These are phyloP conservation scores for Eremothecium coryli DNA, from an alignment of 1,139 yeast species.

Conservation along the genomic window DNA sequence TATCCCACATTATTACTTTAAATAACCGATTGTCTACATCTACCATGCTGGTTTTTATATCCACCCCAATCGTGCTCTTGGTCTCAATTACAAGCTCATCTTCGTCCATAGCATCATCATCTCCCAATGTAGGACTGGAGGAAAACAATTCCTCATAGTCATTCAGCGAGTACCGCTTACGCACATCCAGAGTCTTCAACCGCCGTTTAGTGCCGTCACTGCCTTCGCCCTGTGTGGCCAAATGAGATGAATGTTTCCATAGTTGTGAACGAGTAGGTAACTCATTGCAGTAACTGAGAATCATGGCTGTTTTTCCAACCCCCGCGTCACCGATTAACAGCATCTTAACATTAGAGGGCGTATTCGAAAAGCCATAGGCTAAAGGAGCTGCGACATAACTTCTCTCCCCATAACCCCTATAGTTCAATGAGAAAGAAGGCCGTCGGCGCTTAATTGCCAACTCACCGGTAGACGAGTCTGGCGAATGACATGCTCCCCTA, in stretches of 20 bases:
- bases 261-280: conserved; percentile 24
- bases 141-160: conserved; percentile 27
- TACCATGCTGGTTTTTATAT: conserved; percentile 51
- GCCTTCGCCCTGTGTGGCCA: conserved; percentile 9
- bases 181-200: conserved; percentile 14
- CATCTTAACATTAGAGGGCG: conserved; percentile 31
- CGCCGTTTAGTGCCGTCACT: conserved; percentile 2
- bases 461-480: too few species aligned
- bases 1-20: conserved; percentile 48
- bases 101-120: conserved; percentile 6
- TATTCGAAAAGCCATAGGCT: too few species aligned
- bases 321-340: conserved; percentile 36
- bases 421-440: too few species aligned
- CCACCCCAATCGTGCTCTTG: conserved; percentile 52
- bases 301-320: conserved; percentile 38
- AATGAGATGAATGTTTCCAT: conserved; percentile 17
- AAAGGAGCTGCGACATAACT: too few species aligned
- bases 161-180: conserved; percentile 28
- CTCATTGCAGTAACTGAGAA: conserved; percentile 35
- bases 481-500: too few species aligned
- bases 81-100: conserved; percentile 26
- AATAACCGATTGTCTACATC: conserved; percentile 51
- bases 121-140: neutral
- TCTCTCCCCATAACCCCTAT: too few species aligned
- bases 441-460: too few species aligned